Percentiles rank a stretch among this genome's conserved stretches.
phyloP scores from a whole-genome alignment of 371 early-diverging fungal genomes.

The Quaeritorhiza haematococci region DNA sequence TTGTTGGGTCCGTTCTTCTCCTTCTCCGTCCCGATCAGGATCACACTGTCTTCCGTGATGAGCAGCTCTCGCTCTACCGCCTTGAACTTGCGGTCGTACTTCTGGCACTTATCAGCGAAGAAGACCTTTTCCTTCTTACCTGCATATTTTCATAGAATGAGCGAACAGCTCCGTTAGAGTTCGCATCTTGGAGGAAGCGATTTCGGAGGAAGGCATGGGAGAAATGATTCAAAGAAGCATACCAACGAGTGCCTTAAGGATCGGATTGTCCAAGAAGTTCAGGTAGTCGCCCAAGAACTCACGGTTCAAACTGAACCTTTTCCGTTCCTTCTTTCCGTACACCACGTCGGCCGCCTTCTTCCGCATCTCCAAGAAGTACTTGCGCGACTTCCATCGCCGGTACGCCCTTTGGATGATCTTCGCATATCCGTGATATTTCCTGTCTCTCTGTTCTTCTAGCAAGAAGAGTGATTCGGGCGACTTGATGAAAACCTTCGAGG shows the following conservation, averaged over 20 bases:
- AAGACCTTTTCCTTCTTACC: constrained; percentile 44
- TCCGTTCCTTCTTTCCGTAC: constrained; percentile 83
- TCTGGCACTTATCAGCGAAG: constrained; percentile 37
- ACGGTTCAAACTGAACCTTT: constrained; percentile 80
- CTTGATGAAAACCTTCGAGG: constrained; percentile 89
- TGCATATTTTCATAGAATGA: constrained; percentile 4
- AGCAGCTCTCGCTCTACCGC: constrained; percentile 36
- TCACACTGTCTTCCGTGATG: constrained; percentile 33
- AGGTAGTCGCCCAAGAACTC: constrained; percentile 91
- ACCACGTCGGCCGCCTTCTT: constrained; percentile 91
- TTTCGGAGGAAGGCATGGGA: background rate
- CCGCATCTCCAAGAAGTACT: constrained; percentile 84
- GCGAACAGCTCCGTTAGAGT: background rate
- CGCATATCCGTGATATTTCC: constrained; percentile 95
- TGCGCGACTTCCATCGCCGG: constrained; percentile 83
- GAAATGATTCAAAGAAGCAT: constrained; percentile 8
- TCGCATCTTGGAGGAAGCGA: no score
- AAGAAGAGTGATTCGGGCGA: constrained; percentile 94
- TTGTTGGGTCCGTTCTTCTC: constrained; percentile 47
- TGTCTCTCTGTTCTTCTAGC: constrained; percentile 86
- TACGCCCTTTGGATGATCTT: constrained; percentile 90
- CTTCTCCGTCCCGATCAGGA: constrained; percentile 44
- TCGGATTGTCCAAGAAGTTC: constrained; percentile 57
- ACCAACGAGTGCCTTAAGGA: constrained; percentile 55
- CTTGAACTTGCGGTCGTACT: constrained; percentile 52